Conservation (phyloP, 306 rosid genomes). For the Casuarina glauca region DNA sequence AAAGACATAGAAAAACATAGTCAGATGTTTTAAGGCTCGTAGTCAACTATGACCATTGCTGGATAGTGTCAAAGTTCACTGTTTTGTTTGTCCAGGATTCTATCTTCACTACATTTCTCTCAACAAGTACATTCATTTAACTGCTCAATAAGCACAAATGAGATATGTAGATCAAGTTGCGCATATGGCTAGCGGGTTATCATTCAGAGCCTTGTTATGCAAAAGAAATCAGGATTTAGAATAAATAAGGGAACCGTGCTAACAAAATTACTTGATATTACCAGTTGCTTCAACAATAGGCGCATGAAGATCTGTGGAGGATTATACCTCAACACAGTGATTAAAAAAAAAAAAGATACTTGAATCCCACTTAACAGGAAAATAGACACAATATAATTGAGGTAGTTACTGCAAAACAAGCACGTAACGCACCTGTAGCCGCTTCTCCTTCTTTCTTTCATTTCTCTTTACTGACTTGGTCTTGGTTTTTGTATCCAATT, state of each 20-base stretch:
- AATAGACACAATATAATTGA: neutral
- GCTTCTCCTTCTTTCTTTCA: slow-evolving; percentile 91
- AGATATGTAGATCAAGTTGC: neutral
- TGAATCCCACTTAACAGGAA: neutral
- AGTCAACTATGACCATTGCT: neutral
- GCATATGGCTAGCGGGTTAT: neutral
- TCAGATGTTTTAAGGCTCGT: neutral
- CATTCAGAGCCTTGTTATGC: neutral
- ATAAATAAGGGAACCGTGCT: neutral
- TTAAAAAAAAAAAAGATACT: neutral
- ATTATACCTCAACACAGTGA: too few species aligned
- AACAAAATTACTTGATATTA: too few species aligned
- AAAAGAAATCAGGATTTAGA: neutral
- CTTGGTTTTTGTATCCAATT: slow-evolving; percentile 59
- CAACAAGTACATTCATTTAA: neutral
- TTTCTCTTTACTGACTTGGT: slow-evolving; percentile 84
- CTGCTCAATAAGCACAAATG: neutral
- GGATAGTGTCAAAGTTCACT: neutral
- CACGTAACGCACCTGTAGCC: slow-evolving; percentile 59
- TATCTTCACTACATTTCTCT: neutral
- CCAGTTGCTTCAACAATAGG: too few species aligned
- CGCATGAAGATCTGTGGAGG: too few species aligned
- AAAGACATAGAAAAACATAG: too few species aligned
- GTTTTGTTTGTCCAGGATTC: neutral
- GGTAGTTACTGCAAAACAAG: neutral